Percentiles rank a stretch among this genome's conserved stretches.
These are phyloP conservation scores for Globisporangium abappressorium DNA, from an alignment of 352 stramenopile genomes.

Conservation along the genomic window DNA sequence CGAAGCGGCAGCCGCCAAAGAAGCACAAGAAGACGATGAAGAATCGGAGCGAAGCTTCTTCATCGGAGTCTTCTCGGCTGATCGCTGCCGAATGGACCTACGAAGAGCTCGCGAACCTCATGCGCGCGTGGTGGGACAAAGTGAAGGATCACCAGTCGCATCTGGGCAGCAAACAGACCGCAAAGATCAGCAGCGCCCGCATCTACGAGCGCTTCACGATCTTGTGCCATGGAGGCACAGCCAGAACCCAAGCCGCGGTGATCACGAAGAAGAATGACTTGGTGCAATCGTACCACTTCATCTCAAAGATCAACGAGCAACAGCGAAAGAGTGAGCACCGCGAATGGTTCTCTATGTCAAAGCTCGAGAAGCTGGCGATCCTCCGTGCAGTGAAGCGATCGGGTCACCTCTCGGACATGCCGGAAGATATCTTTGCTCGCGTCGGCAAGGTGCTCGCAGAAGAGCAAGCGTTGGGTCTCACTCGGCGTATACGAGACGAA, in stretches of 20 bases:
- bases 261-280: slow-evolving; percentile 5
- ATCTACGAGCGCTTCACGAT: slow-evolving; percentile 10
- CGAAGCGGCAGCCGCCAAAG: not conserved
- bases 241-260: not conserved
- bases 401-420: slow-evolving; percentile 2
- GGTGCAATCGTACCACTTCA: slow-evolving; percentile 8
- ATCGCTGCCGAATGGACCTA: not conserved
- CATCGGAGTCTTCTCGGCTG: not conserved
- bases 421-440: not conserved
- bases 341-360: slow-evolving; percentile 2
- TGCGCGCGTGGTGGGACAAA: slow-evolving; percentile 5
- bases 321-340: not conserved
- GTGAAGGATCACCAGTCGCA: not conserved
- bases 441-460: not conserved
- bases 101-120: not conserved
- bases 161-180: not conserved
- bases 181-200: not conserved
- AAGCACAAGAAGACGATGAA: not conserved
- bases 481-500: not conserved
- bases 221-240: not conserved
- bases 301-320: not conserved
- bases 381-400: not conserved
- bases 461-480: not conserved
- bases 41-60: not conserved
- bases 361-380: slow-evolving; percentile 9